These are phyloP conservation scores for Backusella macrospora DNA, from an alignment of 192 early-diverging fungal species.

Conservation along the genomic window DNA sequence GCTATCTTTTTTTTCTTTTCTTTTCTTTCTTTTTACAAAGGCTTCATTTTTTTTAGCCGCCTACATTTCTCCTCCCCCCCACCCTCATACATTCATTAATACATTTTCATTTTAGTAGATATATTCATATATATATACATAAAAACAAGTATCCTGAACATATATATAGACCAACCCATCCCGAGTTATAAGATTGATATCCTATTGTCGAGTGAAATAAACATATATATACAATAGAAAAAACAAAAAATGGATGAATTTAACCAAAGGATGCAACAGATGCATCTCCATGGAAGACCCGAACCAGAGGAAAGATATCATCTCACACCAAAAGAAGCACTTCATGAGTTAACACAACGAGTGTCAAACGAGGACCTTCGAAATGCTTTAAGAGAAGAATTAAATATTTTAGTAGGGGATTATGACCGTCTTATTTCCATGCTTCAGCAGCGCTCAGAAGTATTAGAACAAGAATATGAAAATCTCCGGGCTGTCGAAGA, in stretches of 20 bases:
- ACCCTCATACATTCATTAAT: not conserved
- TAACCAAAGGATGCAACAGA: conserved; percentile 10
- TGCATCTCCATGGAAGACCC: conserved; percentile 8
- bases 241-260: not conserved
- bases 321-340: conserved; percentile 19
- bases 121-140: too few species aligned
- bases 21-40: not conserved
- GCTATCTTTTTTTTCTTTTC: not conserved
- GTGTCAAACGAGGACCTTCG: conserved; percentile 25
- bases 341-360: conserved; percentile 23
- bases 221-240: not conserved
- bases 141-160: too few species aligned
- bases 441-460: conserved; percentile 30
- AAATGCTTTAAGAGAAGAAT: conserved; percentile 15
- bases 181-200: too few species aligned
- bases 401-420: conserved; percentile 22
- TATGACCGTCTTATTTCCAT: conserved; percentile 24
- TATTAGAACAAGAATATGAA: conserved; percentile 32
- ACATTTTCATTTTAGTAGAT: not conserved
- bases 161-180: too few species aligned
- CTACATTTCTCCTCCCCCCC: too few species aligned
- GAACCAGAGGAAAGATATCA: not conserved
- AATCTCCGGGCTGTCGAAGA: conserved; percentile 5
- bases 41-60: not conserved
- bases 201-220: too few species aligned